phyloP scores from a whole-genome alignment of 768 basidiomycete genomes.

The Collybia sordida region DNA sequence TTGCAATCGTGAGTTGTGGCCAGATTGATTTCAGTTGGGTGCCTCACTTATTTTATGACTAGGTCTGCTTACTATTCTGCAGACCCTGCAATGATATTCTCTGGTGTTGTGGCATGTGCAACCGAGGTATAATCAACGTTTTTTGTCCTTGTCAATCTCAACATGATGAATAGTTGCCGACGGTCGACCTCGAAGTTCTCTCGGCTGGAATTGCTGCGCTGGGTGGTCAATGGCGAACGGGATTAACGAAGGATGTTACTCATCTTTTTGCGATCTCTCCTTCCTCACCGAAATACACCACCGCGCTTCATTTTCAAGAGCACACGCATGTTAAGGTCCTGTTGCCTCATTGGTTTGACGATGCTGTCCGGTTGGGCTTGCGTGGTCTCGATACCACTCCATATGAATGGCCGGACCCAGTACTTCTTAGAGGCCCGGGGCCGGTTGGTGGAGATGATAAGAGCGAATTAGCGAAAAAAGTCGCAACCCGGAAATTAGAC shows the following conservation, averaged over 20 bases:
- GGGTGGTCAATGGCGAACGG: slow-evolving; percentile 79
- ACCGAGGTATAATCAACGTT: slow-evolving; percentile 48
- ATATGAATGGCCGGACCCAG: slow-evolving; percentile 78
- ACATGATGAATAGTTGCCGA: slow-evolving; percentile 43
- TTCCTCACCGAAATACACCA: slow-evolving; percentile 51
- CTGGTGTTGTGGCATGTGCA: slow-evolving; percentile 74
- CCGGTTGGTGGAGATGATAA: slow-evolving; percentile 22
- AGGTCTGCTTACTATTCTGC: slow-evolving; percentile 70
- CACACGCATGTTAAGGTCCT: slow-evolving; percentile 64
- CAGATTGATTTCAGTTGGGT: not conserved
- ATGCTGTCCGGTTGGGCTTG: slow-evolving; percentile 59
- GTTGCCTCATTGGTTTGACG: slow-evolving; percentile 94
- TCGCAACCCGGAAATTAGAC: slow-evolving; percentile 24
- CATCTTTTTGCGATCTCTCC: slow-evolving; percentile 71
- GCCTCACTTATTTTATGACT: not conserved
- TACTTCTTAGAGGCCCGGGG: slow-evolving; percentile 34
- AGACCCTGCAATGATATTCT: slow-evolving; percentile 78
- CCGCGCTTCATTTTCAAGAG: slow-evolving; percentile 56
- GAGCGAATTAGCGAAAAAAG: slow-evolving; percentile 18
- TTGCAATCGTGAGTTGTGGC: slow-evolving; percentile 48
- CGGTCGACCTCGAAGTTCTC: slow-evolving; percentile 70
- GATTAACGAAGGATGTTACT: slow-evolving; percentile 82
- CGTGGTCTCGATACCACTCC: slow-evolving; percentile 47
- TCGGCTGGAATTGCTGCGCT: slow-evolving; percentile 69
- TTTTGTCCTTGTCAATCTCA: not conserved